Conservation (phyloP, 495 filamentous ascomycete species). For the Usnea hakonensis region DNA sequence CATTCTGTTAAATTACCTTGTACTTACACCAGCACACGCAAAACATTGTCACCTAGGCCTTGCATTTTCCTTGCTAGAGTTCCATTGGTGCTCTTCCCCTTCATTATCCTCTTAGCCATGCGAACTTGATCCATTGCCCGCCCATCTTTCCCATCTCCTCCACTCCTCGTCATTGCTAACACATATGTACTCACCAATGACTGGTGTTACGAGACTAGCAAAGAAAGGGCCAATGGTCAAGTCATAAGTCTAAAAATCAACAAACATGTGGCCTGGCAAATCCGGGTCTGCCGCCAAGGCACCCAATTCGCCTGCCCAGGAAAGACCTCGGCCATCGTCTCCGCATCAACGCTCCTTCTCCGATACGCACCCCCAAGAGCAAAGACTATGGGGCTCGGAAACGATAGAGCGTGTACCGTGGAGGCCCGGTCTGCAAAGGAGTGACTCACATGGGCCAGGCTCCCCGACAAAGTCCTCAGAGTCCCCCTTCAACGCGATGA, state of each 20-base stretch:
- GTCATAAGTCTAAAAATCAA: background rate
- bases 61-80: background rate
- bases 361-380: slow-evolving; percentile 7
- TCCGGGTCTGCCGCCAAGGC: background rate
- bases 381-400: slow-evolving; percentile 1
- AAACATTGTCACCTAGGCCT: background rate
- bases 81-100: background rate
- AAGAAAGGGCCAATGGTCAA: background rate
- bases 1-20: background rate
- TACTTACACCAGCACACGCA: too few relatives aligned
- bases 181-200: background rate
- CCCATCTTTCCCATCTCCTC: background rate
- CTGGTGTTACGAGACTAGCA: background rate
- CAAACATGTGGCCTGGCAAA: background rate
- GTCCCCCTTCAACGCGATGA: slow-evolving; percentile 30
- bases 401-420: background rate
- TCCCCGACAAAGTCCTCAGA: slow-evolving; percentile 13
- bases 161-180: background rate
- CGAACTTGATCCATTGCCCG: background rate
- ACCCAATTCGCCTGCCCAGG: background rate
- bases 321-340: background rate
- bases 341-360: slow-evolving; percentile 9
- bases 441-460: background rate
- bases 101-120: background rate
- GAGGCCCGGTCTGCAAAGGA: background rate